These are phyloP conservation scores for Mucor mucedo DNA, from an alignment of 371 early-diverging fungal genomes.

Conservation along the genomic window DNA sequence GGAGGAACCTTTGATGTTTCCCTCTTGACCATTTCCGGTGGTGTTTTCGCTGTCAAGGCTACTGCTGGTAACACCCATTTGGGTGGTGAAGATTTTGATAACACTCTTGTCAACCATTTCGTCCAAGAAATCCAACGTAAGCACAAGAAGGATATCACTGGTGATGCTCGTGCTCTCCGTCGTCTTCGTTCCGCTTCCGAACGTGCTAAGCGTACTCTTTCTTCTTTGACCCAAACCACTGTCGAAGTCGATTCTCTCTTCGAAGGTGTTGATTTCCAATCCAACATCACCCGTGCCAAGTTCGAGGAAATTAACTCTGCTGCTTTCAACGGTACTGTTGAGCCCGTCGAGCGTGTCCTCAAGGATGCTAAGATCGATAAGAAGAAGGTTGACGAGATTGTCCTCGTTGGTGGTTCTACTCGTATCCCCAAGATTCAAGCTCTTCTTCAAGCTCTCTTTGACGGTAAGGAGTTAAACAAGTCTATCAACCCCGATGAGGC, in stretches of 20 bases:
- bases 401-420: conserved; percentile 99
- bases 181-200: conserved; percentile 95
- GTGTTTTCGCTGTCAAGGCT: conserved; percentile 93
- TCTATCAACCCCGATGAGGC: conserved; percentile 96
- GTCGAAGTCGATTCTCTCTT: conserved; percentile 92
- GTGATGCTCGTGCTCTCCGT: conserved; percentile 89
- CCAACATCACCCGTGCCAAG: conserved; percentile 90
- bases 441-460: conserved; percentile 94
- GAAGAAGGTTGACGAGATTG: conserved; percentile 91
- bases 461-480: conserved; percentile 84
- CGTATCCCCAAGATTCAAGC: conserved; percentile 99
- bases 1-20: conserved; percentile 98
- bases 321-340: conserved; percentile 82
- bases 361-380: conserved; percentile 95
- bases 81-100: conserved; percentile 99
- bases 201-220: conserved; percentile 96
- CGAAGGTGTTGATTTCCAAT: conserved; percentile 87
- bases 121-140: conserved; percentile 88
- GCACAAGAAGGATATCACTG: conserved; percentile 78
- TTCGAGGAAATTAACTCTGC: conserved; percentile 94
- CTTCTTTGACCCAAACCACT: conserved; percentile 82
- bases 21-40: conserved; percentile 86
- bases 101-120: conserved; percentile 82
- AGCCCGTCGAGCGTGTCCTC: conserved; percentile 83
- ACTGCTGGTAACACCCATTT: conserved; percentile 97